Conservation (phyloP, 2,329 filamentous ascomycete species). For the Boeremia lycopersici region DNA sequence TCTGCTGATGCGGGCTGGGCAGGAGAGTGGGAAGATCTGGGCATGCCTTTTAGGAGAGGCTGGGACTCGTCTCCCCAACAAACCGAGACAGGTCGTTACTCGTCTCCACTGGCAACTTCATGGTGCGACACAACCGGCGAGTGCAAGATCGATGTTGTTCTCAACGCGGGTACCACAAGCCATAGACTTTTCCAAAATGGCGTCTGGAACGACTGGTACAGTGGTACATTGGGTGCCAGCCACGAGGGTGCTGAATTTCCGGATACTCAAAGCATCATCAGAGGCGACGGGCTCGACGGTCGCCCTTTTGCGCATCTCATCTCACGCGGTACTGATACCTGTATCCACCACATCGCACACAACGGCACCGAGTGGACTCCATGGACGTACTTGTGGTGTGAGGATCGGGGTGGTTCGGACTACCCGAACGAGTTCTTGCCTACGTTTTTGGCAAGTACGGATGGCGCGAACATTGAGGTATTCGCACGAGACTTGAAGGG, state of each 20-base stretch:
- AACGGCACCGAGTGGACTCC: conserved; percentile 13
- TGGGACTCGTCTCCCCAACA: neutral
- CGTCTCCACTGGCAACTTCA: neutral
- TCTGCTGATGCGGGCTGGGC: neutral
- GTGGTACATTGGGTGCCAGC: conserved; percentile 1
- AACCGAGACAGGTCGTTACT: neutral
- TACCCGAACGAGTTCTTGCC: conserved; percentile 1
- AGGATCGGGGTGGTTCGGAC: neutral
- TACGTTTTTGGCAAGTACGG: neutral
- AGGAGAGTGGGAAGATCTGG: neutral
- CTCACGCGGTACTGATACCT: conserved; percentile 10
- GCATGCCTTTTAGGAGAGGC: neutral
- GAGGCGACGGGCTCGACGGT: conserved; percentile 4
- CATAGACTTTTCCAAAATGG: conserved; percentile 14
- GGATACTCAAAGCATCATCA: conserved; percentile 16
- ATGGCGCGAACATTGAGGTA: neutral
- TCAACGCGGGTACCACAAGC: neutral
- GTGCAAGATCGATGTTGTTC: conserved; percentile 11
- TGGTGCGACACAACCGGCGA: neutral
- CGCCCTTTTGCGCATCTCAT: conserved; percentile 14
- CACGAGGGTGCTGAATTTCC: conserved; percentile 16
- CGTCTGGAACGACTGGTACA: conserved; percentile 12
- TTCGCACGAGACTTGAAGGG: neutral
- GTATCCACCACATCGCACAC: conserved; percentile 12
- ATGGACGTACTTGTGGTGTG: conserved; percentile 3